Conservation (phyloP, 495 filamentous ascomycete species). For the Tetracladium setigerum region DNA sequence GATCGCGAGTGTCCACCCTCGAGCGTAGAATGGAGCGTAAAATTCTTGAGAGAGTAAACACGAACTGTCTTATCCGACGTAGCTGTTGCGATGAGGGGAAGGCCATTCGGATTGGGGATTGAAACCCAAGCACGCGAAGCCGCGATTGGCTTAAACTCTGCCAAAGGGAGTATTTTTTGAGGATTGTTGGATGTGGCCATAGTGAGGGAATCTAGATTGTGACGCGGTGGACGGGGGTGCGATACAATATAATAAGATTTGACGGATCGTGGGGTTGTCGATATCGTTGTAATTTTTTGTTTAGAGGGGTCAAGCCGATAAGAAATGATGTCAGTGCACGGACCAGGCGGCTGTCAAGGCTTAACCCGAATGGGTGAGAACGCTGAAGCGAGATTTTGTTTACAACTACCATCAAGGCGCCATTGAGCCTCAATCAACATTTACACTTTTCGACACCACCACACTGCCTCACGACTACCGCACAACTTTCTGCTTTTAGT, state of each 20-base stretch:
- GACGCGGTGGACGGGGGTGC: too few relatives aligned
- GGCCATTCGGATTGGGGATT: slow-evolving; percentile 67
- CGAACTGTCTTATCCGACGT: slow-evolving; percentile 79
- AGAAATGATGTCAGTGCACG: too few relatives aligned
- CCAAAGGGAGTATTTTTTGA: slow-evolving; percentile 4
- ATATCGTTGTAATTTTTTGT: background rate
- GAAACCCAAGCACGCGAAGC: slow-evolving; percentile 80
- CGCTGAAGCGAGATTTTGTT: too few relatives aligned
- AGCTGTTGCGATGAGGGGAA: slow-evolving; percentile 83
- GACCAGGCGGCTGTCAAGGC: too few relatives aligned
- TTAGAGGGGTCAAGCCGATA: background rate
- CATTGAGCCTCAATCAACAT: too few relatives aligned
- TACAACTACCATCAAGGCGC: too few relatives aligned
- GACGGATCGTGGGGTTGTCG: background rate
- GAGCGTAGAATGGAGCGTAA: slow-evolving; percentile 68
- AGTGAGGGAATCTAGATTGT: too few relatives aligned
- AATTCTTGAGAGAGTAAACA: slow-evolving; percentile 76
- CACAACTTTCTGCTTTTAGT: too few relatives aligned
- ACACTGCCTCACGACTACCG: too few relatives aligned
- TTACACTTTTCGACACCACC: too few relatives aligned
- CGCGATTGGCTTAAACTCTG: slow-evolving; percentile 53
- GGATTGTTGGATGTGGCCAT: background rate
- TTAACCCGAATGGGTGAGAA: too few relatives aligned
- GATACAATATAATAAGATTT: too few relatives aligned
- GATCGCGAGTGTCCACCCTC: slow-evolving; percentile 85